Evolutionary conservation across 2,329 filamentous ascomycete genomes (phyloP).

Genomic region (Fusarium caatingaense): DNA sequence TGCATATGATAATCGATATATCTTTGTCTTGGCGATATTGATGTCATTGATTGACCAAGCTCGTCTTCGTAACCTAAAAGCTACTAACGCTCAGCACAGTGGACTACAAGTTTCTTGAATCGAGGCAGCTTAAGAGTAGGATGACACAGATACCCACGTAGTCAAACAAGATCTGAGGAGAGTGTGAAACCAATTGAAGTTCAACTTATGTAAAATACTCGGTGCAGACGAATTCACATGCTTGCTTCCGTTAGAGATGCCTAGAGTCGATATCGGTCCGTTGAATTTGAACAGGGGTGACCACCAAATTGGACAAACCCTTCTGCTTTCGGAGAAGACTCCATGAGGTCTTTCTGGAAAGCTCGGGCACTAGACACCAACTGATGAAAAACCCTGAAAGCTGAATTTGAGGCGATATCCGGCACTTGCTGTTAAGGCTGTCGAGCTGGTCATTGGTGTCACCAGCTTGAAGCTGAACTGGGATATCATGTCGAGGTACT

Average conservation of each 20-base stretch:
- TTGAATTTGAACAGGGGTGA: constrained; percentile 24
- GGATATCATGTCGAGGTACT: background rate
- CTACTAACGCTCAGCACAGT: background rate
- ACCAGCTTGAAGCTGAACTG: background rate
- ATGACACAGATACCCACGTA: background rate
- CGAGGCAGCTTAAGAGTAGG: background rate
- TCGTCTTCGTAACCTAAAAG: constrained; percentile 1
- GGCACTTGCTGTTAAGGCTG: constrained; percentile 11
- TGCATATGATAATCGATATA: background rate
- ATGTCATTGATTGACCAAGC: constrained; percentile 29
- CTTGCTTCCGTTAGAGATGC: background rate
- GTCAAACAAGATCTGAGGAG: background rate
- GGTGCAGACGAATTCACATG: constrained; percentile 28
- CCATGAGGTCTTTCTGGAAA: constrained; percentile 9
- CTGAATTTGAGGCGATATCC: constrained; percentile 33
- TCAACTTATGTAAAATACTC: background rate
- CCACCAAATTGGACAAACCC: constrained; percentile 18
- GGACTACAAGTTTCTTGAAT: background rate
- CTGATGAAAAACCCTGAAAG: constrained; percentile 22
- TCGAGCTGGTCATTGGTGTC: background rate
- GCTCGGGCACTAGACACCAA: constrained; percentile 13
- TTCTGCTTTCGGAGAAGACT: constrained; percentile 13
- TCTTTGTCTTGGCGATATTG: constrained; percentile 19
- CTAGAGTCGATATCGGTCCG: constrained; percentile 21
- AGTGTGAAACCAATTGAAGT: background rate